Evolutionary conservation across 2,329 filamentous ascomycete species (phyloP).

Genomic region (Allantophomopsis cytisporea): DNA sequence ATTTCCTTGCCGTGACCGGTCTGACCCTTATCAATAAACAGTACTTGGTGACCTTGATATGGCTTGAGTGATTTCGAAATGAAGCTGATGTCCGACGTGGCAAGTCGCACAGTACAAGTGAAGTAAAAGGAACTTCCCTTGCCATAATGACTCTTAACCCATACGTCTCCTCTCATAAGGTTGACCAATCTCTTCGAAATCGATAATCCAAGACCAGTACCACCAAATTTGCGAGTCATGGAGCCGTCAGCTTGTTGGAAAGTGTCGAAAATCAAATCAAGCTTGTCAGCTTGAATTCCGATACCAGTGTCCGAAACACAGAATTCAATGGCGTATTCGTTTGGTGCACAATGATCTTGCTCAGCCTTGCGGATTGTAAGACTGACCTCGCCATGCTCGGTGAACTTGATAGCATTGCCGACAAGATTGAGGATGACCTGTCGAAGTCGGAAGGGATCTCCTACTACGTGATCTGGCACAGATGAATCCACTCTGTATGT

Average conservation of each 20-base stretch:
- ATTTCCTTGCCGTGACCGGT: slow-evolving; percentile 69
- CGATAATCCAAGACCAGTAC: slow-evolving; percentile 83
- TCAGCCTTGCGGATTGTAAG: slow-evolving; percentile 71
- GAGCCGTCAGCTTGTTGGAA: slow-evolving; percentile 98
- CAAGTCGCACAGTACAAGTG: slow-evolving; percentile 80
- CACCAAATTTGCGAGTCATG: slow-evolving; percentile 90
- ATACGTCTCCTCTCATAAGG: slow-evolving; percentile 91
- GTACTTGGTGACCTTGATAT: slow-evolving; percentile 84
- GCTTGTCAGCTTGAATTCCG: slow-evolving; percentile 87
- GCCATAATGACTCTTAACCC: slow-evolving; percentile 87
- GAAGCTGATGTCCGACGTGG: slow-evolving; percentile 61
- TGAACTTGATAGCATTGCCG: slow-evolving; percentile 98
- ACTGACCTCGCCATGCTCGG: slow-evolving; percentile 90
- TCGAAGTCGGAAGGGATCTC: slow-evolving; percentile 88
- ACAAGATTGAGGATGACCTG: slow-evolving; percentile 97
- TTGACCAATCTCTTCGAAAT: slow-evolving; percentile 93
- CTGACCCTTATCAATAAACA: slow-evolving; percentile 87
- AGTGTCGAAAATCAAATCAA: slow-evolving; percentile 95
- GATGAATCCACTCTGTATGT: slow-evolving; percentile 89
- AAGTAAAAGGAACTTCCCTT: slow-evolving; percentile 94
- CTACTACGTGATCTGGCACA: slow-evolving; percentile 88
- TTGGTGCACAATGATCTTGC: slow-evolving; percentile 48
- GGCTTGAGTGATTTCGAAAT: slow-evolving; percentile 76
- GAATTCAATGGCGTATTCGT: slow-evolving; percentile 91
- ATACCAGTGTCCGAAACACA: slow-evolving; percentile 94